These are phyloP conservation scores for Canariomyces notabilis DNA, from an alignment of 2,329 filamentous ascomycete genomes.

Conservation along the genomic window DNA sequence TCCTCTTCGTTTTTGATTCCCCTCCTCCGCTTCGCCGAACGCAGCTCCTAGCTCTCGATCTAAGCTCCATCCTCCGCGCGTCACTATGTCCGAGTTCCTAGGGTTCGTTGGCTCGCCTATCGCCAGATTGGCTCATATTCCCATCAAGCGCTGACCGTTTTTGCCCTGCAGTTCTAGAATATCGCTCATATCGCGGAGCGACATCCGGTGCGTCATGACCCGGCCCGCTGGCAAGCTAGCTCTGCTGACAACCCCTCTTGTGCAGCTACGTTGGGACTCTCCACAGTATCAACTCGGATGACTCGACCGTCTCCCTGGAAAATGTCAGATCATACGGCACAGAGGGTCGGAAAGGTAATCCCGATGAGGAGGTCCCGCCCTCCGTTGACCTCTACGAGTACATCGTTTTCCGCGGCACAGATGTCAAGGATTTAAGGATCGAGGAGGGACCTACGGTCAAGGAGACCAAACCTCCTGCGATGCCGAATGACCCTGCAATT, in stretches of 20 bases:
- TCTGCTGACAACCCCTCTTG: slow-evolving; percentile 30
- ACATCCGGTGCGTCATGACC: slow-evolving; percentile 70
- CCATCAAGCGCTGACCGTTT: slow-evolving; percentile 4
- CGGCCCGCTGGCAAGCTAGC: background rate
- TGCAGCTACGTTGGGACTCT: slow-evolving; percentile 88
- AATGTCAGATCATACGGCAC: slow-evolving; percentile 94
- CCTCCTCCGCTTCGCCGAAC: slow-evolving; percentile 1
- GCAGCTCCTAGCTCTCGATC: slow-evolving; percentile 11
- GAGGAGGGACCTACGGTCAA: slow-evolving; percentile 73
- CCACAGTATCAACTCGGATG: slow-evolving; percentile 96
- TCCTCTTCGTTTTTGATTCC: slow-evolving; percentile 11
- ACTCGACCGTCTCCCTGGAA: slow-evolving; percentile 92
- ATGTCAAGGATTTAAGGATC: slow-evolving; percentile 96
- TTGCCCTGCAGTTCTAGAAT: slow-evolving; percentile 64
- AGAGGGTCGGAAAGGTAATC: slow-evolving; percentile 76
- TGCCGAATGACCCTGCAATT: slow-evolving; percentile 94
- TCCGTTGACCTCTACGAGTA: slow-evolving; percentile 94
- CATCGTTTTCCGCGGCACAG: slow-evolving; percentile 95
- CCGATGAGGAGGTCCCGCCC: slow-evolving; percentile 74
- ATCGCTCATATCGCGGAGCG: slow-evolving; percentile 94
- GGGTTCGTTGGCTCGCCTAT: slow-evolving; percentile 40
- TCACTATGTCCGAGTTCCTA: slow-evolving; percentile 54
- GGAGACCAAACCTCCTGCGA: slow-evolving; percentile 67
- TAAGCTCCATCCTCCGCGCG: slow-evolving; percentile 4
- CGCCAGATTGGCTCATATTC: background rate